phyloP scores from a whole-genome alignment of 768 basidiomycete genomes.

The Chalciporus piperatus region DNA sequence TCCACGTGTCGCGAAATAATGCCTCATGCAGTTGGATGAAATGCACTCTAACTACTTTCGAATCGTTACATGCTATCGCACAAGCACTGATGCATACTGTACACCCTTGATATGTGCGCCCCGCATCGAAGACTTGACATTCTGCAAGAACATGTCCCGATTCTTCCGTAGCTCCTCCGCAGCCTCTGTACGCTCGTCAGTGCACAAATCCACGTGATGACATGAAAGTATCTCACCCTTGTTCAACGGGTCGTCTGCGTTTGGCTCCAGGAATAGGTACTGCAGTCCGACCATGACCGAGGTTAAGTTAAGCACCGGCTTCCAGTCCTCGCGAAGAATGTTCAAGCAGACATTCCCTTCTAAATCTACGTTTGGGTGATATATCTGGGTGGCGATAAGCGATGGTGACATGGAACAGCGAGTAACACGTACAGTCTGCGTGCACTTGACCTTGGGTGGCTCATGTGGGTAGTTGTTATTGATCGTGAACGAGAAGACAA shows the following conservation, averaged over 20 bases:
- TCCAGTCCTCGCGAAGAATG: slow-evolving; percentile 99
- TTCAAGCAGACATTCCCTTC: slow-evolving; percentile 99
- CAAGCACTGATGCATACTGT: slow-evolving; percentile 73
- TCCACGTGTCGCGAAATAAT: background rate
- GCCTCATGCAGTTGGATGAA: background rate
- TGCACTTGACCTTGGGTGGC: slow-evolving; percentile 98
- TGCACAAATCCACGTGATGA: background rate
- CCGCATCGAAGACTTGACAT: slow-evolving; percentile 86
- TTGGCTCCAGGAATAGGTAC: slow-evolving; percentile 97
- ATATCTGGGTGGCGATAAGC: slow-evolving; percentile 61
- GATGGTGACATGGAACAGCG: background rate
- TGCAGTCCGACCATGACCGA: slow-evolving; percentile 98
- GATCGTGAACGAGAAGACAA: slow-evolving; percentile 93
- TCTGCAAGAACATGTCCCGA: slow-evolving; percentile 76
- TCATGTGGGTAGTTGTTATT: slow-evolving; percentile 99
- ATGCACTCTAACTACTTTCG: slow-evolving; percentile 5
- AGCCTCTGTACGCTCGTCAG: slow-evolving; percentile 63
- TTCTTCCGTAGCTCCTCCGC: slow-evolving; percentile 91
- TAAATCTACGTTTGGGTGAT: slow-evolving; percentile 97
- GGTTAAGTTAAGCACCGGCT: slow-evolving; percentile 95
- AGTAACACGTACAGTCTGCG: slow-evolving; percentile 67
- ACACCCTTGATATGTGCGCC: slow-evolving; percentile 77
- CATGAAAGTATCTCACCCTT: slow-evolving; percentile 66
- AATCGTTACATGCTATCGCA: slow-evolving; percentile 33
- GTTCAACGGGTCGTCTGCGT: slow-evolving; percentile 97